These are phyloP conservation scores for Suillus decipiens DNA, from an alignment of 768 basidiomycete genomes.

Conservation along the genomic window DNA sequence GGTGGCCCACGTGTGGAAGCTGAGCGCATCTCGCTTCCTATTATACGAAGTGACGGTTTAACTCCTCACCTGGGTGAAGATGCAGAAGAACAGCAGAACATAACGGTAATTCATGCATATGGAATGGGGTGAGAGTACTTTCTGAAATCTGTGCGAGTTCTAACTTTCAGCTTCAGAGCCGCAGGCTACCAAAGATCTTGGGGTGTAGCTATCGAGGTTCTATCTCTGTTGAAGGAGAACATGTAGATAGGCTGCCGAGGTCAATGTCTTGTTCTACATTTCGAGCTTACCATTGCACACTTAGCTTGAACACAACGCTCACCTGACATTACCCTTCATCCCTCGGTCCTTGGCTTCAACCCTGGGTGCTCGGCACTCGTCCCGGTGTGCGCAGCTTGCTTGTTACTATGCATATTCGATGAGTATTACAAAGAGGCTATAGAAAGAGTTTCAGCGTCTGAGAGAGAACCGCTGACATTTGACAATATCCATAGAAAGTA, in stretches of 20 bases:
- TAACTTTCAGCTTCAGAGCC: constrained; percentile 24
- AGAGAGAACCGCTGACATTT: no score
- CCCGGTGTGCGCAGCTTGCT: not conserved
- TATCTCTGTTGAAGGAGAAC: constrained; percentile 24
- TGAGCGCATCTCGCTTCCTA: constrained; percentile 42
- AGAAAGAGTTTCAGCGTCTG: no score
- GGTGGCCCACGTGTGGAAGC: constrained; percentile 60
- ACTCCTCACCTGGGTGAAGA: constrained; percentile 6
- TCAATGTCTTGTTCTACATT: not conserved
- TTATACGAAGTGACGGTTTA: constrained; percentile 16
- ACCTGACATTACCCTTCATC: not conserved
- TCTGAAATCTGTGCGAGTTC: constrained; percentile 9
- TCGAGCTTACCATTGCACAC: not conserved
- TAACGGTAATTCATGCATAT: constrained; percentile 57
- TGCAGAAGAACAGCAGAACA: constrained; percentile 20
- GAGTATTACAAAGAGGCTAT: no score
- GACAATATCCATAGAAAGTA: no score
- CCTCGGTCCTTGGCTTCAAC: not conserved
- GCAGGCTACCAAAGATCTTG: constrained; percentile 45
- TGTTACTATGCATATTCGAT: not conserved
- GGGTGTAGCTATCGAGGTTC: constrained; percentile 44
- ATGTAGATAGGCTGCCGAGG: not conserved
- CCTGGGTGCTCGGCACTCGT: not conserved
- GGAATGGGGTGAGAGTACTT: constrained; percentile 50
- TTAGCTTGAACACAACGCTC: not conserved